Evolutionary conservation across 148 eudicot genomes (phyloP).

Genomic region (Cornus suecica): DNA sequence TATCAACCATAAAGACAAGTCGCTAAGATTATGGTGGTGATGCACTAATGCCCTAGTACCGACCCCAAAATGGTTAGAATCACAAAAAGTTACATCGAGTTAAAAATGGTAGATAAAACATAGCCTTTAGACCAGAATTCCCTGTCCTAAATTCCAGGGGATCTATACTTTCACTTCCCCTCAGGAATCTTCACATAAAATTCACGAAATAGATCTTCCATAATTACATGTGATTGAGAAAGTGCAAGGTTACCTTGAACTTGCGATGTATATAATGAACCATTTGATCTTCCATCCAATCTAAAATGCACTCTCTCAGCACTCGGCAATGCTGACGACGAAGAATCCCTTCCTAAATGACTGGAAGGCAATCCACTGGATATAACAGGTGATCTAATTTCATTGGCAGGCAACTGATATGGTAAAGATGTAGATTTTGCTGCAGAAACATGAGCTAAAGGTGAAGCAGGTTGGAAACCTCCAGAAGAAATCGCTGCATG

Average conservation of each 20-base stretch:
- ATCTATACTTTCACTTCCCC: not conserved
- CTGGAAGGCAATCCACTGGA: constrained; percentile 43
- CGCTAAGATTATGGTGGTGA: not conserved
- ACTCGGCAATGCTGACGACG: constrained; percentile 38
- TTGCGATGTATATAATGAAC: constrained; percentile 43
- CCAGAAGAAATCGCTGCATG: constrained; percentile 41
- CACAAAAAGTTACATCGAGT: not conserved
- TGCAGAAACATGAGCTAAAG: constrained; percentile 43
- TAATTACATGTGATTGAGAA: not conserved
- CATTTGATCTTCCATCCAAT: constrained; percentile 58
- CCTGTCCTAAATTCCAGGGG: not conserved
- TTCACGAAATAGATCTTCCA: constrained; percentile 7
- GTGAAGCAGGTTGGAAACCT: constrained; percentile 39
- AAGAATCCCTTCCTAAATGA: constrained; percentile 43
- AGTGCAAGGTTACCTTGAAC: constrained; percentile 49
- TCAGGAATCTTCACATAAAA: not conserved
- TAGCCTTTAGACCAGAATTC: not conserved
- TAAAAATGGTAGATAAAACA: not conserved
- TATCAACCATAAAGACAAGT: too few relatives aligned
- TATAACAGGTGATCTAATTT: constrained; percentile 36
- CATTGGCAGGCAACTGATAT: constrained; percentile 53
- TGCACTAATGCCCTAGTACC: not conserved
- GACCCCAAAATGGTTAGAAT: not conserved
- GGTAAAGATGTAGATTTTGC: constrained; percentile 46
- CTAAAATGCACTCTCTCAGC: constrained; percentile 48